Evolutionary conservation across 2,329 filamentous ascomycete species (phyloP), one percentile per base, ranked within the genome.

Genomic region (Stachybotrys elegans): DNA sequence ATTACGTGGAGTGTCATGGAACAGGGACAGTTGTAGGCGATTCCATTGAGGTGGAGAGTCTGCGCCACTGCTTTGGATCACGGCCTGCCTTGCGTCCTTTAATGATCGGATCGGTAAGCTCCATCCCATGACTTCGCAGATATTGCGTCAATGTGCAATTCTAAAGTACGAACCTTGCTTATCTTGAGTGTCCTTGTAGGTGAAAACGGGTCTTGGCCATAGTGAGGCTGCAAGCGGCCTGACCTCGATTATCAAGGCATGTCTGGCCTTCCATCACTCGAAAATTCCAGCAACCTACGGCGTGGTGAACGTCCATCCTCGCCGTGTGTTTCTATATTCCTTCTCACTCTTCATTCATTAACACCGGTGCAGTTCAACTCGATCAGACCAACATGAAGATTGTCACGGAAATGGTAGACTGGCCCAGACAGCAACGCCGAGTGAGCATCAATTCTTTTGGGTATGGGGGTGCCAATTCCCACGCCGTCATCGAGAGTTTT

Each of bases 51-150:
- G 32, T 56, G 0, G 48, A 51, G 73, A 6, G 53, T 52, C 8
- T 51, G 48, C 2, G 54, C 62, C 2, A 68, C 67, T 42, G 49
- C 53, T 29, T 42, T 40, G 7, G 51, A 48, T 20, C 53, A 52
- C 46, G 46, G 49, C 9, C 32, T 42, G 20, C 42, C 13, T 53
- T 59, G 20, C 48, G 57, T 4, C 62, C 69, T 11, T 48, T 74
- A 16, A 47, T 65, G 25, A 60, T 76, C 2, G 72, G 70, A 5
- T 72, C 70, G 2, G 58, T 73, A 44, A 71, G 73, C 57, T 62
- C n/a, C n/a, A n/a, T n/a, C n/a, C n/a, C n/a, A n/a, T 67, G 17
- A 41, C 34, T 41, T 17, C 22, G 25, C 25, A 42, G 4, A 47
- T 17, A 9, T 37, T 34, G 2, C 22, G 43, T 36, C 13, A 37